phyloP scores from a whole-genome alignment of 768 basidiomycete species.

The Kwoniella europaea region DNA sequence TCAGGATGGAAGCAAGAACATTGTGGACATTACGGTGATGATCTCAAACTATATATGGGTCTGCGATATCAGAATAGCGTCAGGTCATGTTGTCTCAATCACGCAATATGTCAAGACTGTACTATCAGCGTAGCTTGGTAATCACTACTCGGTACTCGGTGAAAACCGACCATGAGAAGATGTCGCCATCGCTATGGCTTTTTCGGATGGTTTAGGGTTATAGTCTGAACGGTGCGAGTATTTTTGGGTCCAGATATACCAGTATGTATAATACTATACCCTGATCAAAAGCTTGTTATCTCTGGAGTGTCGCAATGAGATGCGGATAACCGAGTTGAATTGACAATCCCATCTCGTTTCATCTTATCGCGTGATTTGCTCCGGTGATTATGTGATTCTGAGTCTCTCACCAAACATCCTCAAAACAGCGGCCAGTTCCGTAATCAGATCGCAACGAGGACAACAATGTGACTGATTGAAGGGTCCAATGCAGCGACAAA shows the following conservation, averaged over 20 bases:
- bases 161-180: not conserved
- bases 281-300: not conserved
- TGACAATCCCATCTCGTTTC: not conserved
- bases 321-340: not conserved
- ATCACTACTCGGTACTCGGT: not conserved
- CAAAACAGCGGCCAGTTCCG: not conserved
- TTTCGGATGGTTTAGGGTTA: not conserved
- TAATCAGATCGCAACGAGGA: not conserved
- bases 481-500: not conserved
- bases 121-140: not conserved
- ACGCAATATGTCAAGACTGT: constrained; percentile 2
- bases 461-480: not conserved
- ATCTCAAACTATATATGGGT: not conserved
- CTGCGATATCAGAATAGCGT: not conserved
- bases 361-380: not conserved
- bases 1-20: not conserved
- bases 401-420: not conserved
- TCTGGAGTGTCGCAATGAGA: not conserved
- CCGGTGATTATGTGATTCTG: not conserved
- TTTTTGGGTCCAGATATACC: not conserved
- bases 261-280: not conserved
- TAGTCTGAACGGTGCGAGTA: not conserved
- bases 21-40: not conserved
- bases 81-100: not conserved
- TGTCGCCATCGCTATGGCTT: constrained; percentile 4